Conservation (phyloP, 2,329 filamentous ascomycete genomes). For the Cyclaneusma minus region DNA sequence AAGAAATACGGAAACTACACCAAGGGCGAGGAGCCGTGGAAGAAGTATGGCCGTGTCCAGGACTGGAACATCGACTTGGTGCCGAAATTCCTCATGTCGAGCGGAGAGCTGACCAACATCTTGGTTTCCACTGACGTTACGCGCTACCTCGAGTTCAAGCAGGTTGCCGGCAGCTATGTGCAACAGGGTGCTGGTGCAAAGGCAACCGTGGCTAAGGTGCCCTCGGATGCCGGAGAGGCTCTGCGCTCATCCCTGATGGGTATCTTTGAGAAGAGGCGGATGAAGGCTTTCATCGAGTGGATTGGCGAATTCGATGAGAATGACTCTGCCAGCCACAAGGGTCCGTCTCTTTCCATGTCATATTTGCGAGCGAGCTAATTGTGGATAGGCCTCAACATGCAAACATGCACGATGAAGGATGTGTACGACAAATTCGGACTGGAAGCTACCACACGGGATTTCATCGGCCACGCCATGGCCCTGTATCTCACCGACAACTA, state of each 20-base stretch:
- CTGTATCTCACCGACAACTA: slow-evolving; percentile 86
- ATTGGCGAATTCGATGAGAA: slow-evolving; percentile 72
- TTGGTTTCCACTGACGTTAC: slow-evolving; percentile 90
- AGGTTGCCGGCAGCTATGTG: slow-evolving; percentile 90
- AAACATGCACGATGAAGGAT: slow-evolving; percentile 82
- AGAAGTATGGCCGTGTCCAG: slow-evolving; percentile 89
- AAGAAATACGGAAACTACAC: slow-evolving; percentile 84
- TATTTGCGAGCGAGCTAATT: slow-evolving; percentile 9
- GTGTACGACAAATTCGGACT: slow-evolving; percentile 97
- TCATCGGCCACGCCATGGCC: slow-evolving; percentile 96
- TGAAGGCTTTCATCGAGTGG: slow-evolving; percentile 95
- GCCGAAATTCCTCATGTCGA: slow-evolving; percentile 96
- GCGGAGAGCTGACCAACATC: slow-evolving; percentile 96
- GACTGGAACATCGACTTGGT: slow-evolving; percentile 99
- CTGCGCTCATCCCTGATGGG: slow-evolving; percentile 91
- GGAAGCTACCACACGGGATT: slow-evolving; percentile 78
- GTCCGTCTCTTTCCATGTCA: slow-evolving; percentile 30
- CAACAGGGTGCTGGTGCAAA: slow-evolving; percentile 73
- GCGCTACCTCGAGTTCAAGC: slow-evolving; percentile 81
- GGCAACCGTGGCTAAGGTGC: slow-evolving; percentile 92
- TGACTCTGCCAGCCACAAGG: slow-evolving; percentile 78
- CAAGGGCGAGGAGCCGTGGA: slow-evolving; percentile 80
- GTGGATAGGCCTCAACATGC: slow-evolving; percentile 58
- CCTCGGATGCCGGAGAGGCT: slow-evolving; percentile 81
- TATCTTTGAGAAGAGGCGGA: slow-evolving; percentile 91